A percentile compares a stretch with the other conserved stretches of the same genome.
phyloP scores from a whole-genome alignment of 345 rosid species.

The Linum lewisii region DNA sequence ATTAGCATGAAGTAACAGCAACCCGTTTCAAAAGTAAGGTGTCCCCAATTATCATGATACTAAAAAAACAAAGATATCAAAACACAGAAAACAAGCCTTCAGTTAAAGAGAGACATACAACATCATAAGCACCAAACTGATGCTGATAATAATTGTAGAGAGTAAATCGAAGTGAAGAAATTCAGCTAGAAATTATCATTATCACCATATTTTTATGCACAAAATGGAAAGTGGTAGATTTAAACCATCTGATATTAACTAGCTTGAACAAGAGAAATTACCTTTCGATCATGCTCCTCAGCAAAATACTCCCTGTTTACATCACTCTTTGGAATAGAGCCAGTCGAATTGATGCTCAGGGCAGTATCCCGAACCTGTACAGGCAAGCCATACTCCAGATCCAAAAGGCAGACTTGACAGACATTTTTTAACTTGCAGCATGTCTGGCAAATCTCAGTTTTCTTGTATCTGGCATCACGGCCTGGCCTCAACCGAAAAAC shows the following conservation, averaged over 20 bases:
- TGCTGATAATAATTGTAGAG: no score
- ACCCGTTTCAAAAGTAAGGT: no score
- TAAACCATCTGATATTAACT: no score
- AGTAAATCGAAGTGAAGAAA: no score
- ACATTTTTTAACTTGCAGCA: conserved; percentile 91
- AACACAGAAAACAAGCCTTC: no score
- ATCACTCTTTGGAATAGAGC: conserved; percentile 85
- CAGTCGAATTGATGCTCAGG: conserved; percentile 62
- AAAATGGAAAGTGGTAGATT: no score
- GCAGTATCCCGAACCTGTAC: conserved; percentile 94
- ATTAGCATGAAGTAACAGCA: neutral
- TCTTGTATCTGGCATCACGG: conserved; percentile 82
- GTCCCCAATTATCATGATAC: no score
- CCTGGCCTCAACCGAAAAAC: conserved; percentile 97
- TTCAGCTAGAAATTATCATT: no score
- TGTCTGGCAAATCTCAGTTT: conserved; percentile 85
- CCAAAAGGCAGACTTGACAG: conserved; percentile 95
- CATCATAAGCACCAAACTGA: no score
- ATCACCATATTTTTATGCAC: no score
- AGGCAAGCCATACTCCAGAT: conserved; percentile 90
- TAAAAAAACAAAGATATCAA: no score
- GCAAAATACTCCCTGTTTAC: conserved; percentile 88
- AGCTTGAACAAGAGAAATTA: conserved; percentile 20
- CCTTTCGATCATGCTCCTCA: conserved; percentile 90
- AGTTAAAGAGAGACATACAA: no score